phyloP scores from a whole-genome alignment of 2,329 filamentous ascomycete genomes.

The Alternaria sp. region DNA sequence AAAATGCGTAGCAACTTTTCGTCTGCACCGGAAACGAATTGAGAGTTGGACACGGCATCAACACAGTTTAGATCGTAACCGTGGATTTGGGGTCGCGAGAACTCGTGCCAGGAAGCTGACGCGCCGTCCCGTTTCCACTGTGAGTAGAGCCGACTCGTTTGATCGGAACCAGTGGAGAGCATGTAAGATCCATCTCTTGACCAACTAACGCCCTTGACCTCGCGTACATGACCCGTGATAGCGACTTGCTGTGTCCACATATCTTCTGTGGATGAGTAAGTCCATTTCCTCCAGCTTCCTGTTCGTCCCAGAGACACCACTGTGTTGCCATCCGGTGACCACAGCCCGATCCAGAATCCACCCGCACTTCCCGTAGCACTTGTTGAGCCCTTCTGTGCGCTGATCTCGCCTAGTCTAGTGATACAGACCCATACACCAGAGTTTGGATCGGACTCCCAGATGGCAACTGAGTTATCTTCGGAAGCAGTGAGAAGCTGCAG shows the following conservation, averaged over 20 bases:
- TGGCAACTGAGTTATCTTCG: slow-evolving; percentile 91
- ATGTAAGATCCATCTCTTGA: slow-evolving; percentile 82
- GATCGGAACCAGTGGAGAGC: slow-evolving; percentile 87
- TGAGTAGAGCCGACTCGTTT: slow-evolving; percentile 88
- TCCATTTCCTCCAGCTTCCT: slow-evolving; percentile 92
- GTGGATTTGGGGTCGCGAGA: slow-evolving; percentile 94
- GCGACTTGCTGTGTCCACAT: slow-evolving; percentile 80
- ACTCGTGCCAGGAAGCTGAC: slow-evolving; percentile 83
- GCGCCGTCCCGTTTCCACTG: slow-evolving; percentile 68
- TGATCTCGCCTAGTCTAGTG: slow-evolving; percentile 89
- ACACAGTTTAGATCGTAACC: slow-evolving; percentile 98
- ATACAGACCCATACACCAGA: slow-evolving; percentile 93
- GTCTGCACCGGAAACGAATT: slow-evolving; percentile 93
- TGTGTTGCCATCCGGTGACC: slow-evolving; percentile 78
- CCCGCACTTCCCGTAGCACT: slow-evolving; percentile 95
- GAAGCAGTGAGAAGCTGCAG: slow-evolving; percentile 86
- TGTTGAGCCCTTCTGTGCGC: slow-evolving; percentile 91
- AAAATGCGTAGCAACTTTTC: slow-evolving; percentile 99
- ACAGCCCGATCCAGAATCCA: slow-evolving; percentile 95
- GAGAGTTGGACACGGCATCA: slow-evolving; percentile 73
- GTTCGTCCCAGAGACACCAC: slow-evolving; percentile 88
- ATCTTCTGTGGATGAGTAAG: slow-evolving; percentile 66
- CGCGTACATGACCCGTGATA: slow-evolving; percentile 82
- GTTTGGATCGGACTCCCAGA: slow-evolving; percentile 85
- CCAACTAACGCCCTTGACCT: slow-evolving; percentile 86